Conservation (phyloP, 1,139 yeast genomes). For the Diutina rugosa region DNA sequence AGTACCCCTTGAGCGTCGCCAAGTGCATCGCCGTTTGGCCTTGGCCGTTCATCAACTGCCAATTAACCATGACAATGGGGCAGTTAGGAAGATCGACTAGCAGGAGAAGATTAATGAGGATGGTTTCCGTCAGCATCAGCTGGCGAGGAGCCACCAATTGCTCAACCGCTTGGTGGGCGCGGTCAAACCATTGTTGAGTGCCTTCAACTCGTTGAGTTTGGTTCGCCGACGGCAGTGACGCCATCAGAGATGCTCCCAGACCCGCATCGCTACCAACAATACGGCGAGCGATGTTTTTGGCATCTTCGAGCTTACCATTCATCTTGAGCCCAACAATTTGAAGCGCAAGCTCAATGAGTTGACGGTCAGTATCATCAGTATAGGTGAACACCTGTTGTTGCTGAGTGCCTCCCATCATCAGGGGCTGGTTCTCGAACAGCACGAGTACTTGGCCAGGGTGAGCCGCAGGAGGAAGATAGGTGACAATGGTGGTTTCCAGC, state of each 20-base stretch:
- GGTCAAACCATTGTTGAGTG: constrained; percentile 29
- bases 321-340: constrained; percentile 91
- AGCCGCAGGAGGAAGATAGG: constrained; percentile 83
- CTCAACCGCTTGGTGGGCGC: constrained; percentile 33
- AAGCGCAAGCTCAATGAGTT: constrained; percentile 79
- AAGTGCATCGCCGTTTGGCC: constrained; percentile 85
- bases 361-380: constrained; percentile 86
- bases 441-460: constrained; percentile 88
- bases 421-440: constrained; percentile 47
- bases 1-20: constrained; percentile 65
- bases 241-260: constrained; percentile 3
- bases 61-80: constrained; percentile 52
- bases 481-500: constrained; percentile 89
- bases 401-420: constrained; percentile 17
- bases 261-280: constrained; percentile 53
- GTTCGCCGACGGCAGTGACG: constrained; percentile 5
- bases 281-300: constrained; percentile 77
- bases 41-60: constrained; percentile 68
- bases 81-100: constrained; percentile 51
- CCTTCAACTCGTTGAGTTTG: constrained; percentile 5
- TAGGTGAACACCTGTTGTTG: constrained; percentile 66
- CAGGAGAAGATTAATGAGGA: constrained; percentile 51
- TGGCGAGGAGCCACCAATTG: constrained; percentile 28
- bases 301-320: constrained; percentile 91
- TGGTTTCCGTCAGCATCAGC: constrained; percentile 39